Evolutionary conservation across 2,329 filamentous ascomycete species (phyloP).

Genomic region (Penicillium psychrosexuale): DNA sequence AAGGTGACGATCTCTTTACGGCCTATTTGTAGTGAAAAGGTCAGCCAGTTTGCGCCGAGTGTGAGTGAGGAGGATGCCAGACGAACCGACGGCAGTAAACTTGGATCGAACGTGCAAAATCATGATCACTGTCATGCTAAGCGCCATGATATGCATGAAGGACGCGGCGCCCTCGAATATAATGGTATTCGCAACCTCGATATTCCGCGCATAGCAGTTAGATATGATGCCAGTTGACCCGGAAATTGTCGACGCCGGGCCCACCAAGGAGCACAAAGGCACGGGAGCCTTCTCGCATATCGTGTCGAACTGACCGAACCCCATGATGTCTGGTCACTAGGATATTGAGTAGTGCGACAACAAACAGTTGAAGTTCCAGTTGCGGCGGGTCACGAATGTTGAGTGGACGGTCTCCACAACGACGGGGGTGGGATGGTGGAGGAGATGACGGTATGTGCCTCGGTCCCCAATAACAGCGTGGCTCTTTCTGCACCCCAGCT

Average conservation of each 20-base stretch:
- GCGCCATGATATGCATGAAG: conserved; percentile 85
- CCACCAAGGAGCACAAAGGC: conserved; percentile 82
- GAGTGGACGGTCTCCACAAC: conserved; percentile 33
- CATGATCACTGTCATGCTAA: conserved; percentile 95
- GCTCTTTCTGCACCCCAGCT: conserved; percentile 1
- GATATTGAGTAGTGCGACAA: conserved; percentile 15
- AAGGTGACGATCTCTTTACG: conserved; percentile 77
- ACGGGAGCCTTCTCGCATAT: conserved; percentile 84
- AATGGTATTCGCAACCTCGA: conserved; percentile 95
- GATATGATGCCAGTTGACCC: conserved; percentile 78
- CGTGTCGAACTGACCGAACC: conserved; percentile 83
- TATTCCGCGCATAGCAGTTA: conserved; percentile 88
- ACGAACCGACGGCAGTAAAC: conserved; percentile 91
- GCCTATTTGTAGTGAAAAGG: conserved; percentile 41
- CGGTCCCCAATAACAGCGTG: conserved; percentile 2
- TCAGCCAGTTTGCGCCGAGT: conserved; percentile 8
- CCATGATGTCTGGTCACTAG: conserved; percentile 56
- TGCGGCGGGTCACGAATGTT: conserved; percentile 24
- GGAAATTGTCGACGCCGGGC: conserved; percentile 59
- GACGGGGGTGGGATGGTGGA: conserved; percentile 28
- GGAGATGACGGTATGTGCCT: conserved; percentile 15
- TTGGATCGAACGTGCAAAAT: conserved; percentile 94
- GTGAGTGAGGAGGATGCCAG: not conserved
- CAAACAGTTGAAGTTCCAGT: conserved; percentile 19
- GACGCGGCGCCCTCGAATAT: conserved; percentile 93